These are phyloP conservation scores for Heracleum sosnowskyi DNA, from an alignment of 129 eudicot species.

Conservation along the genomic window DNA sequence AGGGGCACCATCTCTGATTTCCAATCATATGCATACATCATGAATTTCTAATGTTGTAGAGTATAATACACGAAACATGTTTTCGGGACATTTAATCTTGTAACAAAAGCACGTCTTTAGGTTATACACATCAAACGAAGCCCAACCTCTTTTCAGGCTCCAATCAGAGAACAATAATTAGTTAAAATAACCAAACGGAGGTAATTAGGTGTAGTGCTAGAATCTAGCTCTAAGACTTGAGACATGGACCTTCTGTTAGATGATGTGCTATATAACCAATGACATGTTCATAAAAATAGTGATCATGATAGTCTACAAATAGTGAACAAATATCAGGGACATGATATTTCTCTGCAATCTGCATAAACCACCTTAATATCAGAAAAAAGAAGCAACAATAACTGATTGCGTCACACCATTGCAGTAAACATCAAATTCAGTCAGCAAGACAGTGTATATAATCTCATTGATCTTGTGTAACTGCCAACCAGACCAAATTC, in stretches of 20 bases:
- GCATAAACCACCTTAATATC: not conserved
- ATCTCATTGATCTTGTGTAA: not conserved
- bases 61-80: not conserved
- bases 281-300: not conserved
- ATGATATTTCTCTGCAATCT: not conserved
- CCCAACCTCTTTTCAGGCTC: not conserved
- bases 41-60: not conserved
- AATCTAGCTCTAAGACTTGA: not conserved
- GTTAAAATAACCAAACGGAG: not conserved
- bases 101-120: not conserved
- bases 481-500: not conserved
- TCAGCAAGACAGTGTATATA: not conserved
- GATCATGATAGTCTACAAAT: not conserved
- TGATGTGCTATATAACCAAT: not conserved
- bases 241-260: not conserved
- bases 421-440: not conserved
- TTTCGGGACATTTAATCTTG: not conserved
- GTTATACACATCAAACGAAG: not conserved
- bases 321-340: not conserved
- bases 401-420: not conserved
- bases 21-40: not conserved
- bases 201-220: not conserved
- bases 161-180: not conserved
- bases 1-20: not conserved
- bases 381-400: not conserved